Conservation (phyloP, 2,329 filamentous ascomycete genomes). For the Orbilia ellipsospora region DNA sequence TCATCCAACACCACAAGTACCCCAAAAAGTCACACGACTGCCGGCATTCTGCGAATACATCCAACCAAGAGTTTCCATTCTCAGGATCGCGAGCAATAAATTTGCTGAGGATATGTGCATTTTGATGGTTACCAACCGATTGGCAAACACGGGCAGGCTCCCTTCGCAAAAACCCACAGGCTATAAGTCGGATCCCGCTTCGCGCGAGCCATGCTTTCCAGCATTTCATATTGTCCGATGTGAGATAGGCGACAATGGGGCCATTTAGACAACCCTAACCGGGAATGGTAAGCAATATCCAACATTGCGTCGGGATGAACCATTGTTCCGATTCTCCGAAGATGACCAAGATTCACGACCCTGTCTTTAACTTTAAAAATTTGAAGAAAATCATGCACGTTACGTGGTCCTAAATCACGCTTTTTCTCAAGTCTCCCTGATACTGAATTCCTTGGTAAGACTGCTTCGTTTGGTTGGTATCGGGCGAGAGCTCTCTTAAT, state of each 20-base stretch:
- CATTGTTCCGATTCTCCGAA: slow-evolving; percentile 25
- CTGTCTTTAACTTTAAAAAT: slow-evolving; percentile 2
- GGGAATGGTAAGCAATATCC: not conserved
- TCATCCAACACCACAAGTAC: slow-evolving; percentile 45
- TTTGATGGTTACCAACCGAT: not conserved
- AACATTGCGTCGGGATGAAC: not conserved
- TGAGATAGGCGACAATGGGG: slow-evolving; percentile 33
- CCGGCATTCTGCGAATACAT: not conserved
- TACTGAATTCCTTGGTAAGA: too few relatives aligned
- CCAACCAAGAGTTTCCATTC: not conserved
- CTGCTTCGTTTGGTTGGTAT: too few relatives aligned
- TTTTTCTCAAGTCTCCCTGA: too few relatives aligned
- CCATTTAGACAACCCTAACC: slow-evolving; percentile 18
- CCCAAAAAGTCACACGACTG: slow-evolving; percentile 51
- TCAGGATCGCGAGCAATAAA: not conserved
- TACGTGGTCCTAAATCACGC: too few relatives aligned
- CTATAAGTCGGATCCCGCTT: too few relatives aligned
- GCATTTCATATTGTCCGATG: slow-evolving; percentile 30
- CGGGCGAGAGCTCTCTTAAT: too few relatives aligned
- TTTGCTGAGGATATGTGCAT: not conserved
- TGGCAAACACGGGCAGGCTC: too few relatives aligned
- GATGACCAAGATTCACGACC: not conserved
- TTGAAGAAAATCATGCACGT: too few relatives aligned
- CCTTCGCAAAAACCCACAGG: too few relatives aligned
- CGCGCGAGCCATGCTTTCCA: not conserved